These are phyloP conservation scores for Alternaria angustiovoidea DNA, from an alignment of 2,329 filamentous ascomycete genomes.

Conservation along the genomic window DNA sequence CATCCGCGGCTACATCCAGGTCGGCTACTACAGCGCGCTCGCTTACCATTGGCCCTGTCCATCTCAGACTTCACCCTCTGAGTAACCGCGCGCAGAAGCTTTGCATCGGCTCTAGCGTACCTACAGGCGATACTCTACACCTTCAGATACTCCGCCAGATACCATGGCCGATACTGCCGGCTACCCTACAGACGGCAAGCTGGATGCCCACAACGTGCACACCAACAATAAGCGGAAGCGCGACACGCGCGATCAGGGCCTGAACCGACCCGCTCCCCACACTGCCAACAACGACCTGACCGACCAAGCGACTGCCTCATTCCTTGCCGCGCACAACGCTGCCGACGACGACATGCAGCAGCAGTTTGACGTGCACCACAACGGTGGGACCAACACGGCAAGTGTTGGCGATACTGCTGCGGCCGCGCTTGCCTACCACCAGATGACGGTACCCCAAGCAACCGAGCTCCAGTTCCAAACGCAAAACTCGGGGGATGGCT, in stretches of 20 bases:
- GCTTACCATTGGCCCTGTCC: not conserved
- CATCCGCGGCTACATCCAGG: not conserved
- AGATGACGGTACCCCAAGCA: conserved; percentile 65
- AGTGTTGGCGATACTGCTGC: conserved; percentile 67
- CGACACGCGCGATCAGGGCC: conserved; percentile 55
- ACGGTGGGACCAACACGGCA: conserved; percentile 60
- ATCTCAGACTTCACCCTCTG: not conserved
- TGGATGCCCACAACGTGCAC: conserved; percentile 42
- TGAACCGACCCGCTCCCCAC: conserved; percentile 48
- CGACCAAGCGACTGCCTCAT: conserved; percentile 50
- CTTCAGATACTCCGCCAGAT: not conserved
- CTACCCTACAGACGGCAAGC: conserved; percentile 48
- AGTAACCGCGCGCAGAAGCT: conserved; percentile 9
- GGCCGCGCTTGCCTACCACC: conserved; percentile 62
- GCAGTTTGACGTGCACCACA: conserved; percentile 58
- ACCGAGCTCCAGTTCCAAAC: conserved; percentile 63
- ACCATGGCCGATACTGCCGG: conserved; percentile 51
- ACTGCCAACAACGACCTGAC: conserved; percentile 45
- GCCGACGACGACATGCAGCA: conserved; percentile 55
- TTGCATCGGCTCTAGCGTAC: not conserved
- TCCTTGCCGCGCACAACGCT: conserved; percentile 52
- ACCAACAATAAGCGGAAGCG: conserved; percentile 58
- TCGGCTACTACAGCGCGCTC: not conserved
- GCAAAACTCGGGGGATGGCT: conserved; percentile 54
- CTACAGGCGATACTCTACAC: not conserved